Conservation (phyloP, 106 monocot species). For the Dioscorea zingiberensis region DNA sequence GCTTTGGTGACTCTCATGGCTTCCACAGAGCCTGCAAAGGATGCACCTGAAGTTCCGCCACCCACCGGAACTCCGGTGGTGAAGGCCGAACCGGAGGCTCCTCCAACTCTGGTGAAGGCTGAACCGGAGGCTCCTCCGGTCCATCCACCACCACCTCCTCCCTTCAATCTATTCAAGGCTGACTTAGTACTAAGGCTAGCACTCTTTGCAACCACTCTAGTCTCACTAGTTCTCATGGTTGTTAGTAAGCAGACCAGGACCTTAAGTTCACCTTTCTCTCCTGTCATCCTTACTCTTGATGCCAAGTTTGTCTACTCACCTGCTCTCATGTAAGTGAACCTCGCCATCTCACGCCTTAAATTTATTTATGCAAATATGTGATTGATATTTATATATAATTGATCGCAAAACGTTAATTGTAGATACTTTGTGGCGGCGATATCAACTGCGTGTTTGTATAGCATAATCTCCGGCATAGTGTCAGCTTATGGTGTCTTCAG, state of each 20-base stretch:
- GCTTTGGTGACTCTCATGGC: too few relatives aligned
- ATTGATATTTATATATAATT: neutral
- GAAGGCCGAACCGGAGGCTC: too few relatives aligned
- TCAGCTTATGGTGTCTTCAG: constrained; percentile 9
- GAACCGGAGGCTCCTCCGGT: too few relatives aligned
- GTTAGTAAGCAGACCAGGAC: constrained; percentile 31
- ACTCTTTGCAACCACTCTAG: constrained; percentile 22
- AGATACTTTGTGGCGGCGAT: constrained; percentile 12
- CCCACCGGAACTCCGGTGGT: too few relatives aligned
- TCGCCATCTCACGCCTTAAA: too few relatives aligned
- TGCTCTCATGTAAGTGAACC: constrained; percentile 51
- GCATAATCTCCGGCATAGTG: constrained; percentile 2
- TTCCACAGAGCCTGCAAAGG: too few relatives aligned
- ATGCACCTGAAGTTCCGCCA: too few relatives aligned
- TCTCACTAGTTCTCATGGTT: constrained; percentile 26
- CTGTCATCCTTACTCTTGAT: neutral
- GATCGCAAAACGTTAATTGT: neutral
- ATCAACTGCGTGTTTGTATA: constrained; percentile 9
- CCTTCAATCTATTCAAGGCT: constrained; percentile 11
- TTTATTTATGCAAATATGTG: neutral
- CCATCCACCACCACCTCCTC: too few relatives aligned
- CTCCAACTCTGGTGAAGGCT: too few relatives aligned
- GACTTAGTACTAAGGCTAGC: constrained; percentile 34
- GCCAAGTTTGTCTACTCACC: constrained; percentile 65
- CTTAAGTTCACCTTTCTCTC: neutral